Conservation (phyloP, 176 grass and related monocot species). For the Bothriochloa decipiens region DNA sequence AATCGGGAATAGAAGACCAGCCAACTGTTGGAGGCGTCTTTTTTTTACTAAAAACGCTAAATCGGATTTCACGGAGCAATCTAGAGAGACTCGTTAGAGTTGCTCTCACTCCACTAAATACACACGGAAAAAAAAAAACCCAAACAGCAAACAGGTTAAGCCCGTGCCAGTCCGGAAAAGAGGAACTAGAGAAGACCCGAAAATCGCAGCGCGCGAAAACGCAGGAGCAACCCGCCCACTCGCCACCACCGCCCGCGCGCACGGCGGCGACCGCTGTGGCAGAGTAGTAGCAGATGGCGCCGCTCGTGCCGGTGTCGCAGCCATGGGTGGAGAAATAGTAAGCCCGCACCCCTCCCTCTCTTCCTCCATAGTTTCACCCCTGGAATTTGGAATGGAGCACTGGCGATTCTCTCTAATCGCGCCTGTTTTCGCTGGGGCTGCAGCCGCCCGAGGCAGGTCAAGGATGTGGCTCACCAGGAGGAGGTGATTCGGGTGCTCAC, state of each 20-base stretch:
- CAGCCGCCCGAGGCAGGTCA: slow-evolving; percentile 95
- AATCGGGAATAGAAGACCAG: no score
- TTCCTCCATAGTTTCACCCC: background rate
- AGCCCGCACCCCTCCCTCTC: background rate
- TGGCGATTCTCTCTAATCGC: slow-evolving; percentile 24
- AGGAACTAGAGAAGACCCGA: no score
- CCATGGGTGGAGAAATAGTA: slow-evolving; percentile 99
- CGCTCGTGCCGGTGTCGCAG: slow-evolving; percentile 70
- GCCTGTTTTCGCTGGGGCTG: background rate
- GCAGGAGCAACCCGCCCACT: slow-evolving; percentile 24
- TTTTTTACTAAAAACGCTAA: no score
- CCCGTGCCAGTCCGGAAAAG: no score
- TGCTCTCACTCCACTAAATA: no score
- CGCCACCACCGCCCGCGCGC: slow-evolving; percentile 11
- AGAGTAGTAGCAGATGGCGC: slow-evolving; percentile 58
- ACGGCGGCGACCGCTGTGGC: slow-evolving; percentile 14
- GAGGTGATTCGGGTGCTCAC: slow-evolving; percentile 95
- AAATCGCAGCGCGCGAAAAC: slow-evolving; percentile 39
- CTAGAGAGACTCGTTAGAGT: no score
- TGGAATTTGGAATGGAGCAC: slow-evolving; percentile 7
- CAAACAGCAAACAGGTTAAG: no score
- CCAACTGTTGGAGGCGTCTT: no score
- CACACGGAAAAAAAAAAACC: no score
- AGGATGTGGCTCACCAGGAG: slow-evolving; percentile 98
- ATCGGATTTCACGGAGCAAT: no score